Evolutionary conservation across 2,329 filamentous ascomycete species (phyloP).

Genomic region (Diaporthe capsici): DNA sequence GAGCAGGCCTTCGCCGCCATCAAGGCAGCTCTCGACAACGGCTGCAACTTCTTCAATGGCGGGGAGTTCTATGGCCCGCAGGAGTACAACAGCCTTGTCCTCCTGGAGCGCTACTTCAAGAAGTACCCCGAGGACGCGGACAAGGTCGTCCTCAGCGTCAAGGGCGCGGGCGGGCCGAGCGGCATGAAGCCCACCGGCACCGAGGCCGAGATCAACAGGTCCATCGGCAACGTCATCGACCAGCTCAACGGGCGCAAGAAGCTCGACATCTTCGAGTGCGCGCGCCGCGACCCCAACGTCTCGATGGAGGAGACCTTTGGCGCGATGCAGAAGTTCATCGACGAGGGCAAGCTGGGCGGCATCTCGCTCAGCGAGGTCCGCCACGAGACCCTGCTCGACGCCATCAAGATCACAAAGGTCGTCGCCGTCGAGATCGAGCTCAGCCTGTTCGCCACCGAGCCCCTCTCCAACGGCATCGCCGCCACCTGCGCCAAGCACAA

Average conservation of each 20-base stretch:
- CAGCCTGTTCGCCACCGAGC: conserved; percentile 63
- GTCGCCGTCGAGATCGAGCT: conserved; percentile 68
- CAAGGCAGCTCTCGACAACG: conserved; percentile 63
- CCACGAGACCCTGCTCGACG: conserved; percentile 64
- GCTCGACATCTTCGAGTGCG: conserved; percentile 73
- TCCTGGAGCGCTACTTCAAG: conserved; percentile 74
- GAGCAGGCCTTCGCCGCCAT: conserved; percentile 69
- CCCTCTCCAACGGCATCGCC: conserved; percentile 65
- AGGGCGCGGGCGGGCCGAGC: conserved; percentile 63
- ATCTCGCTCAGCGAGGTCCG: conserved; percentile 67
- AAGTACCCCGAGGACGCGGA: conserved; percentile 74
- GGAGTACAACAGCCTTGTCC: conserved; percentile 68
- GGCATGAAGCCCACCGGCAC: conserved; percentile 63
- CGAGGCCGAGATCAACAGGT: conserved; percentile 67
- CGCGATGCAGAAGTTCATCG: conserved; percentile 61
- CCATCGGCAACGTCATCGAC: conserved; percentile 69
- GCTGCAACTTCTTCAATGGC: conserved; percentile 71
- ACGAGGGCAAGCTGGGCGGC: conserved; percentile 65
- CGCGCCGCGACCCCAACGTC: conserved; percentile 66
- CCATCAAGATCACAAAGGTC: conserved; percentile 60
- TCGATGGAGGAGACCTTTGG: conserved; percentile 61
- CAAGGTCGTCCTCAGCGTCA: conserved; percentile 74
- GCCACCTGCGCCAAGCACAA: conserved; percentile 63
- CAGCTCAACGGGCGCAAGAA: conserved; percentile 69
- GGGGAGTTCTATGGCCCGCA: conserved; percentile 76